Conservation (phyloP, 2,329 filamentous ascomycete genomes). For the Fusarium kyushuense region DNA sequence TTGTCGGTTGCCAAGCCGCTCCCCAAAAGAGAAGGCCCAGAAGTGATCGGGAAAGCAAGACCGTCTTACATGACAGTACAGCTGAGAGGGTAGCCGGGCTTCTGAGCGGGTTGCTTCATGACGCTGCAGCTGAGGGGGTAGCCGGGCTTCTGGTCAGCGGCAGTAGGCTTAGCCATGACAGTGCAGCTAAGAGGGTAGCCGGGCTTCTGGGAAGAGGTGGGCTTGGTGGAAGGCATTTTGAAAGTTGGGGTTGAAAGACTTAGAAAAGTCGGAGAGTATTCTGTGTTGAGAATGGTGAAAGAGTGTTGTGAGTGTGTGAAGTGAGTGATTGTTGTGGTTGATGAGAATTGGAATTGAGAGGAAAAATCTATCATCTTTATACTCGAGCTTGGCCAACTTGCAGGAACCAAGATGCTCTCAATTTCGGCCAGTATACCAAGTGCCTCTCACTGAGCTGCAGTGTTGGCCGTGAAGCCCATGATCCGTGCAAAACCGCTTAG, state of each 20-base stretch:
- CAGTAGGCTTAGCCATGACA: slow-evolving; percentile 49
- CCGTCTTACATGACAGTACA: slow-evolving; percentile 53
- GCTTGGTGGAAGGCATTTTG: slow-evolving; percentile 52
- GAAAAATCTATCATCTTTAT: slow-evolving; percentile 37
- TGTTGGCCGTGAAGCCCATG: slow-evolving; percentile 25
- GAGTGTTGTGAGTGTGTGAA: slow-evolving; percentile 36
- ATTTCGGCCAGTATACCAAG: background rate
- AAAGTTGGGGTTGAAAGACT: slow-evolving; percentile 46
- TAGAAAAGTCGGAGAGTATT: slow-evolving; percentile 43
- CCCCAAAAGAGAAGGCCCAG: slow-evolving; percentile 9
- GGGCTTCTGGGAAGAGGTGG: slow-evolving; percentile 44
- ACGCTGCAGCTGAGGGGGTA: slow-evolving; percentile 48
- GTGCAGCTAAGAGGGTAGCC: slow-evolving; percentile 48
- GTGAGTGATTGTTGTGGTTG: slow-evolving; percentile 35
- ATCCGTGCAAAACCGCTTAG: slow-evolving; percentile 39
- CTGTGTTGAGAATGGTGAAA: slow-evolving; percentile 45
- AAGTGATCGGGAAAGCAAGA: background rate
- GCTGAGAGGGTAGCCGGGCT: slow-evolving; percentile 46
- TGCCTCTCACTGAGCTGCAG: slow-evolving; percentile 18
- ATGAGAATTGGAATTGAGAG: slow-evolving; percentile 9
- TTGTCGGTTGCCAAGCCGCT: slow-evolving; percentile 10
- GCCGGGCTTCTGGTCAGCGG: slow-evolving; percentile 35
- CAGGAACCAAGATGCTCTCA: background rate
- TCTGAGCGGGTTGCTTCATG: slow-evolving; percentile 49
- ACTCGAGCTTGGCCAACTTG: slow-evolving; percentile 1